Evolutionary conservation across 1,139 yeast species (phyloP).

Genomic region (Pichia sp.): DNA sequence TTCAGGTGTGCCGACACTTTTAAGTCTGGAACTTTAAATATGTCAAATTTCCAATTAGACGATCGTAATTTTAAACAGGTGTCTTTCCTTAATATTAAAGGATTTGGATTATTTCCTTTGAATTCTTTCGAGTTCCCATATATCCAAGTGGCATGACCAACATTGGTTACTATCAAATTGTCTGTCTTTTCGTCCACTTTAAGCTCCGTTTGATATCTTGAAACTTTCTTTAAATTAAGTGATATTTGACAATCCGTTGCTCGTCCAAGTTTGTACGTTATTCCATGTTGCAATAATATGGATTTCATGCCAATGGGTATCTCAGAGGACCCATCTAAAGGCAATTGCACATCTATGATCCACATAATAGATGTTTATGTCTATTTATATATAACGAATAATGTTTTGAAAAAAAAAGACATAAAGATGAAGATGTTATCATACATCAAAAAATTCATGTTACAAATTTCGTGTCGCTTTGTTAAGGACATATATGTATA

Average conservation of each 20-base stretch:
- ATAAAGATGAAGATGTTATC: no score
- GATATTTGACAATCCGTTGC: conserved; percentile 2
- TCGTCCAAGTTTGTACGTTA: conserved; percentile 6
- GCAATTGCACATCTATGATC: conserved; percentile 8
- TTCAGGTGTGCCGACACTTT: background rate
- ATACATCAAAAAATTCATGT: background rate
- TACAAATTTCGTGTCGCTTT: no score
- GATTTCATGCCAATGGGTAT: background rate
- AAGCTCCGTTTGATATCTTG: conserved; percentile 7
- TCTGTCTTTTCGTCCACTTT: background rate
- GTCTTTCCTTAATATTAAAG: background rate
- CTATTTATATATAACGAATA: background rate
- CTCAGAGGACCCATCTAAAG: background rate
- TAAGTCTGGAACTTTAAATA: conserved; percentile 3
- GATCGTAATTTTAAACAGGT: conserved; percentile 3
- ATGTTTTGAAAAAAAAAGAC: background rate
- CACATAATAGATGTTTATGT: conserved; percentile 11
- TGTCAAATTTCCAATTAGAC: conserved; percentile 4
- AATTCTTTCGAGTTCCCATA: background rate
- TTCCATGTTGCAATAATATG: background rate
- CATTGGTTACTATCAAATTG: background rate
- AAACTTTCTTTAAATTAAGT: conserved; percentile 7
- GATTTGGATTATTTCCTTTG: conserved; percentile 1
- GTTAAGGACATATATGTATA: no score
- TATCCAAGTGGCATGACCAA: conserved; percentile 8